These are phyloP conservation scores for Pulicaria dysenterica DNA, from an alignment of 129 eudicot genomes.

Conservation along the genomic window DNA sequence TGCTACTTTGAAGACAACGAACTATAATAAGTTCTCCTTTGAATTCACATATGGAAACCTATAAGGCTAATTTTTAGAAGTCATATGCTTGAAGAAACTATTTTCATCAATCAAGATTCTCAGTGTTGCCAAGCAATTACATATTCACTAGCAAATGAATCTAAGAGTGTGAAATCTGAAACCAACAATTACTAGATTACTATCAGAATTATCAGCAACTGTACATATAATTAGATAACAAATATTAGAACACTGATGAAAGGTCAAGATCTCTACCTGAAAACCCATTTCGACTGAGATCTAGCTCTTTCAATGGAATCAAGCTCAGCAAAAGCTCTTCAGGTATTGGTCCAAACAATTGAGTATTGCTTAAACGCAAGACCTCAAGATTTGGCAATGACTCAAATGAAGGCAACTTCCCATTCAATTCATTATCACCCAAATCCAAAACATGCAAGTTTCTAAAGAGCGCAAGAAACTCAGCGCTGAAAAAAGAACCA, in stretches of 20 bases:
- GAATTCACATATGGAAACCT: background rate
- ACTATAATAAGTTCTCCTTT: no score
- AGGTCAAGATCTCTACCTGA: conserved; percentile 59
- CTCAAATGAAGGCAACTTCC: conserved; percentile 76
- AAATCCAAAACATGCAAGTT: conserved; percentile 85
- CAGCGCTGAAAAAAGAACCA: conserved; percentile 61
- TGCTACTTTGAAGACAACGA: no score
- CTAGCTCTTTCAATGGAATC: conserved; percentile 72
- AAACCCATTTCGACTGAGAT: conserved; percentile 94
- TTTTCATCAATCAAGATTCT: conserved; percentile 11
- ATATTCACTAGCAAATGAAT: conserved; percentile 15
- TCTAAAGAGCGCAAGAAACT: conserved; percentile 55
- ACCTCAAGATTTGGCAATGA: conserved; percentile 62
- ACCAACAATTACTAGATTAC: conserved; percentile 9
- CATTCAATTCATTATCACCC: conserved; percentile 66
- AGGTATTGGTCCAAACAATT: conserved; percentile 70
- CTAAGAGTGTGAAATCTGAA: conserved; percentile 8
- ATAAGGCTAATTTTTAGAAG: background rate
- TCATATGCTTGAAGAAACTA: background rate
- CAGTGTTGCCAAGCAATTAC: conserved; percentile 7
- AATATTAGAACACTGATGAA: conserved; percentile 3
- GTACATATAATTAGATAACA: conserved; percentile 2
- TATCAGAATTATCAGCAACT: background rate
- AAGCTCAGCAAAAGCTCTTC: conserved; percentile 60
- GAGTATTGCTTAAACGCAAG: conserved; percentile 59